Conservation (phyloP, 352 stramenopile genomes). For the Globisporangium megalacanthum region DNA sequence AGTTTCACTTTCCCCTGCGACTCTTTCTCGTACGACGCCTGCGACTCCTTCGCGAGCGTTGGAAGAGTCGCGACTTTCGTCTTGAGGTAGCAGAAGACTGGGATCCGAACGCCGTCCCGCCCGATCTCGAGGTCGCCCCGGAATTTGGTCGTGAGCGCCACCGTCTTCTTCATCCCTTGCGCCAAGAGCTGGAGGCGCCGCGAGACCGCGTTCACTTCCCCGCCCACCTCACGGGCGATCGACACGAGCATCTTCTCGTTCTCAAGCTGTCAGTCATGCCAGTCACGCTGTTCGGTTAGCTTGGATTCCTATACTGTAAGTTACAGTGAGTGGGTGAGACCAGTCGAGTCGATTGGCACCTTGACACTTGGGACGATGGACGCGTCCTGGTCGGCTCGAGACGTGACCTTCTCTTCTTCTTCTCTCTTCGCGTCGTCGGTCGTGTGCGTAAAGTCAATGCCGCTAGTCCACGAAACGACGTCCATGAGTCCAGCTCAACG, state of each 20-base stretch:
- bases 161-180: slow-evolving; percentile 74
- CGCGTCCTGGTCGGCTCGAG: background rate
- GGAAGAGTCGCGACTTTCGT: slow-evolving; percentile 67
- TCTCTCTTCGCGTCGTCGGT: slow-evolving; percentile 26
- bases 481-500: too few relatives aligned
- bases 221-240: slow-evolving; percentile 60
- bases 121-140: slow-evolving; percentile 70
- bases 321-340: background rate
- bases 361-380: slow-evolving; percentile 21
- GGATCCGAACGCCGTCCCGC: slow-evolving; percentile 54
- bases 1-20: slow-evolving; percentile 58
- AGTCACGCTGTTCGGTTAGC: background rate
- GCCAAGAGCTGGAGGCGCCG: slow-evolving; percentile 70
- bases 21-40: slow-evolving; percentile 55
- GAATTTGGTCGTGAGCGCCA: slow-evolving; percentile 72
- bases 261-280: slow-evolving; percentile 25
- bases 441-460: slow-evolving; percentile 60
- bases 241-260: slow-evolving; percentile 87
- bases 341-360: background rate
- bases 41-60: slow-evolving; percentile 69
- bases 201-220: slow-evolving; percentile 61
- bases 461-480: slow-evolving; percentile 19
- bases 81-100: slow-evolving; percentile 75
- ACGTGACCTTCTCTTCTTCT: background rate
- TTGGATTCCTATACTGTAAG: background rate